A percentile compares a stretch with the other conserved stretches of the same genome.
Evolutionary conservation across 768 basidiomycete genomes (phyloP).

Genomic region (Coprinellus aureogranulatus): DNA sequence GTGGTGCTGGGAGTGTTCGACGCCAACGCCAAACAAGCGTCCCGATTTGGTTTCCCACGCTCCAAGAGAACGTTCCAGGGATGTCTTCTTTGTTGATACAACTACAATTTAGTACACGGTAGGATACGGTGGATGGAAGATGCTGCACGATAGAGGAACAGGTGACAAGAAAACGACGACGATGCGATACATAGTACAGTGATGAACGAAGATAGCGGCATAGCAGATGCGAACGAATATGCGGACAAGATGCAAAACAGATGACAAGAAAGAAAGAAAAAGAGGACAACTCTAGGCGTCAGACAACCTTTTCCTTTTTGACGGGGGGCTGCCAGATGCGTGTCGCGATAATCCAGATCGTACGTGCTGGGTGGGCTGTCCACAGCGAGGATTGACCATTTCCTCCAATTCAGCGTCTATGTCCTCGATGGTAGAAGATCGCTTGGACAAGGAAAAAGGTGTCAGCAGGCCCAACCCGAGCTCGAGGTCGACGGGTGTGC

Average conservation of each 20-base stretch:
- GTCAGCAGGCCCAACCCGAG: slow-evolving; percentile 55
- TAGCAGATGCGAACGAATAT: slow-evolving; percentile 8
- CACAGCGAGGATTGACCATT: slow-evolving; percentile 19
- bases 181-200: neutral
- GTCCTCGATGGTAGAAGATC: slow-evolving; percentile 24
- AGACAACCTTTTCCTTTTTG: slow-evolving; percentile 51
- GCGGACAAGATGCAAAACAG: slow-evolving; percentile 4
- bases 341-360: too few relatives aligned
- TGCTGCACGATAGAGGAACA: slow-evolving; percentile 3
- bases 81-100: neutral
- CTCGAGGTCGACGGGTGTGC: slow-evolving; percentile 35
- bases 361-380: slow-evolving; percentile 11
- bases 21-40: neutral
- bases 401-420: slow-evolving; percentile 29
- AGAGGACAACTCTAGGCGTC: slow-evolving; percentile 11
- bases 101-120: slow-evolving; percentile 1
- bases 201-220: slow-evolving; percentile 12
- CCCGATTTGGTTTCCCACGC: slow-evolving; percentile 6
- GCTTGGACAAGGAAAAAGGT: slow-evolving; percentile 49
- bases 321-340: too few relatives aligned
- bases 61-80: neutral
- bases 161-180: slow-evolving; percentile 10
- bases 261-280: neutral
- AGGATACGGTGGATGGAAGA: neutral
- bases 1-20: neutral